Percentiles rank a stretch among this genome's conserved stretches.
These are phyloP conservation scores for Aureobasidium lini DNA, from an alignment of 2,329 filamentous ascomycete genomes.

Conservation along the genomic window DNA sequence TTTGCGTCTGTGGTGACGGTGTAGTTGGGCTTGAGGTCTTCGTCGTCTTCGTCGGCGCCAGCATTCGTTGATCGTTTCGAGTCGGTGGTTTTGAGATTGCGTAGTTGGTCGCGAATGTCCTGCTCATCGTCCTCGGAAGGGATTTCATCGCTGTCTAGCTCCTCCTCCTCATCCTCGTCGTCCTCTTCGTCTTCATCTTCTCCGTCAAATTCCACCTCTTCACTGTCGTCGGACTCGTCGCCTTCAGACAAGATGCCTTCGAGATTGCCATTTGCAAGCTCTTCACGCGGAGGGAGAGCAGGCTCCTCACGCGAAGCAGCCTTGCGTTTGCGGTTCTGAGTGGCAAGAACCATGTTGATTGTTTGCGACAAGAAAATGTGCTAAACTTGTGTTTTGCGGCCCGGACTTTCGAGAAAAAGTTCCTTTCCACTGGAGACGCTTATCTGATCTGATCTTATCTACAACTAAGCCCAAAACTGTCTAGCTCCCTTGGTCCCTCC, in stretches of 20 bases:
- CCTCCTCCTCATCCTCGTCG: conserved; percentile 28
- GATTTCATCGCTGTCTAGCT: conserved; percentile 34
- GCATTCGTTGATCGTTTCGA: conserved; percentile 13
- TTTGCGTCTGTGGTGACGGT: conserved; percentile 73
- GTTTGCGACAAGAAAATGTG: conserved; percentile 8
- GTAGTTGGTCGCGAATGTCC: conserved; percentile 38
- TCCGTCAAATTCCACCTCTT: conserved; percentile 22
- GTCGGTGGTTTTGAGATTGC: conserved; percentile 31
- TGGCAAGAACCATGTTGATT: conserved; percentile 14
- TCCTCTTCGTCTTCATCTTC: conserved; percentile 29
- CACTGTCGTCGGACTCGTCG: conserved; percentile 18
- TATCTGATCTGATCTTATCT: conserved; percentile 4
- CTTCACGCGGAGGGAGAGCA: conserved; percentile 1
- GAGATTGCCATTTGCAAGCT: conserved; percentile 15
- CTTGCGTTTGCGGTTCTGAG: conserved; percentile 16
- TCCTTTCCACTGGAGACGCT: neutral
- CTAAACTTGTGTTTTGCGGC: conserved; percentile 1
- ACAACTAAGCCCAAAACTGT: too few species aligned
- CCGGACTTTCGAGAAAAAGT: conserved; percentile 5
- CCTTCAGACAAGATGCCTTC: conserved; percentile 16
- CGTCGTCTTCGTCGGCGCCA: conserved; percentile 18
- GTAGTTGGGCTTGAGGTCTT: conserved; percentile 42
- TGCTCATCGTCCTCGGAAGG: conserved; percentile 33
- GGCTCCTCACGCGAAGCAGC: conserved; percentile 8
- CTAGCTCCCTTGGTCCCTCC: neutral